A percentile compares a stretch with the other conserved stretches of the same genome.
phyloP scores from a whole-genome alignment of 1,284 basidiomycete species.

The Sporisorium scitamineum region DNA sequence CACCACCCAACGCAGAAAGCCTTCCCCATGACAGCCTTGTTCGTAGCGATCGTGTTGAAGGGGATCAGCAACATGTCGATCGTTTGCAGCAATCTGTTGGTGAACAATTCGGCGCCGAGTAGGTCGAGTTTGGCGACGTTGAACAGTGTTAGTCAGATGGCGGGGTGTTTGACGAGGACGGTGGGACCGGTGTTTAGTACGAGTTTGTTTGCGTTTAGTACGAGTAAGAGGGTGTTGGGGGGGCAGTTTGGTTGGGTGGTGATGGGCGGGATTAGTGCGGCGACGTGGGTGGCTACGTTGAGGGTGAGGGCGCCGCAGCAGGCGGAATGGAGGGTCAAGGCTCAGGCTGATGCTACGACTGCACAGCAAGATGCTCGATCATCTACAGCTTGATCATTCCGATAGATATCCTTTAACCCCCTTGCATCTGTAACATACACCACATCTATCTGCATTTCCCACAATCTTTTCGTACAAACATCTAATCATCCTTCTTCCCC shows the following conservation, averaged over 20 bases:
- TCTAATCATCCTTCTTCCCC: conserved; percentile 1
- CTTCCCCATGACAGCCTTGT: conserved; percentile 16
- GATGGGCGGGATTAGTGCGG: conserved; percentile 28
- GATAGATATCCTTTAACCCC: neutral
- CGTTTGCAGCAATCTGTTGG: conserved; percentile 48
- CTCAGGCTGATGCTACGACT: neutral
- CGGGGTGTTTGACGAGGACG: conserved; percentile 41
- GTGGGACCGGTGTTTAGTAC: conserved; percentile 49
- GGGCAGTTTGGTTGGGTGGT: conserved; percentile 51
- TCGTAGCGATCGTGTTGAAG: conserved; percentile 30
- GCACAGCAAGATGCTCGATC: neutral
- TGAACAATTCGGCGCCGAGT: conserved; percentile 51
- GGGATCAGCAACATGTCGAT: conserved; percentile 51
- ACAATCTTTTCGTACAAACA: too few species aligned
- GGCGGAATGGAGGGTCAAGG: conserved; percentile 29
- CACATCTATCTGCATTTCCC: too few species aligned
- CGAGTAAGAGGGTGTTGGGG: conserved; percentile 19
- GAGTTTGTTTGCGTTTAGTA: conserved; percentile 52
- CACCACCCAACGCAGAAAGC: conserved; percentile 8
- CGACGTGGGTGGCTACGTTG: conserved; percentile 26
- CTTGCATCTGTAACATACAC: neutral
- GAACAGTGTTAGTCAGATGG: conserved; percentile 55
- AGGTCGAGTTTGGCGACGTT: conserved; percentile 39
- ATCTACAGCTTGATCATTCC: too few species aligned
- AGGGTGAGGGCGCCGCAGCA: conserved; percentile 23